These are phyloP conservation scores for Mycena latifolia DNA, from an alignment of 768 basidiomycete species.

Conservation along the genomic window DNA sequence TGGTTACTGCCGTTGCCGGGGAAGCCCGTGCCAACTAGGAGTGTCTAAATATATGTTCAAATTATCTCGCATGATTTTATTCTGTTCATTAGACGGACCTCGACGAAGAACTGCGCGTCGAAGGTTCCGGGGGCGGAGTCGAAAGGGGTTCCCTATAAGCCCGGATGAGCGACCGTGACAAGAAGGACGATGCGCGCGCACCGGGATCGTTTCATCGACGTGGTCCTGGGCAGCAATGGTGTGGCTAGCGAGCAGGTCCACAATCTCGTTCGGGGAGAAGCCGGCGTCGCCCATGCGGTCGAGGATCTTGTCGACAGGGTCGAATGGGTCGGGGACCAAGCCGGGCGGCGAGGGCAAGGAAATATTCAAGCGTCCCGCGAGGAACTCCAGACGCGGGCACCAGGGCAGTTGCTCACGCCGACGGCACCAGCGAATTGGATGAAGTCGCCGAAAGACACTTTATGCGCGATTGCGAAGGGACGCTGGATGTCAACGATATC, in stretches of 20 bases:
- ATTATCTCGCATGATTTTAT: no score
- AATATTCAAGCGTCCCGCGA: slow-evolving; percentile 48
- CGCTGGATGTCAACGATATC: slow-evolving; percentile 47
- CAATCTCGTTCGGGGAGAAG: slow-evolving; percentile 47
- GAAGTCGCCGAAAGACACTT: slow-evolving; percentile 52
- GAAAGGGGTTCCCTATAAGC: slow-evolving; percentile 40
- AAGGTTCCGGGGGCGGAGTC: slow-evolving; percentile 47
- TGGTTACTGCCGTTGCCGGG: slow-evolving; percentile 42
- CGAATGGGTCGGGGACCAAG: slow-evolving; percentile 51
- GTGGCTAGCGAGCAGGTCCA: slow-evolving; percentile 49
- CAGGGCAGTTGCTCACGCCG: slow-evolving; percentile 52
- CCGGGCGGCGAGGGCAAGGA: slow-evolving; percentile 43
- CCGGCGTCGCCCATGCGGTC: slow-evolving; percentile 49
- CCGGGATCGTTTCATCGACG: slow-evolving; percentile 40
- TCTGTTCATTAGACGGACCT: slow-evolving; percentile 18
- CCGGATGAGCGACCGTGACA: slow-evolving; percentile 6
- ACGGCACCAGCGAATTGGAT: slow-evolving; percentile 52
- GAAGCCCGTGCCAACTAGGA: slow-evolving; percentile 41
- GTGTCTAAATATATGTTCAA: slow-evolving; percentile 32
- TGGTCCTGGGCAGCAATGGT: slow-evolving; percentile 40
- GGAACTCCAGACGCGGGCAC: slow-evolving; percentile 53
- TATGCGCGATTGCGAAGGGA: slow-evolving; percentile 45
- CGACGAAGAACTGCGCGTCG: slow-evolving; percentile 49
- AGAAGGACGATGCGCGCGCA: no score
- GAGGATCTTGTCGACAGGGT: slow-evolving; percentile 42